Conservation (phyloP, 495 filamentous ascomycete species). For the Podospora conica region DNA sequence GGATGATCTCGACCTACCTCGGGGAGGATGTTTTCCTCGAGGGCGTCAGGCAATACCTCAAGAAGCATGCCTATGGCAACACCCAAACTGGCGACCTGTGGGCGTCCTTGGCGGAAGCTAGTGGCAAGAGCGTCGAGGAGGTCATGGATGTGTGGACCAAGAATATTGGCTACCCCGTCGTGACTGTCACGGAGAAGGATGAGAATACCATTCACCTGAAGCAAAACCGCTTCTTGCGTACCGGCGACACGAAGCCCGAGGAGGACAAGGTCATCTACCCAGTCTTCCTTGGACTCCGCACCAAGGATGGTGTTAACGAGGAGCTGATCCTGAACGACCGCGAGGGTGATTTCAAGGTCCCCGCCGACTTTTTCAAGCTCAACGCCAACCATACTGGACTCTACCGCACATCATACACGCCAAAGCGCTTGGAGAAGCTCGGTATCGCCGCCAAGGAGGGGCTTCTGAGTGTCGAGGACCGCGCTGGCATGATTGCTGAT, state of each 20-base stretch:
- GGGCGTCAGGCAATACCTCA: slow-evolving; percentile 85
- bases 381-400: slow-evolving; percentile 72
- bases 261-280: slow-evolving; percentile 75
- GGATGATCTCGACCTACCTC: slow-evolving; percentile 95
- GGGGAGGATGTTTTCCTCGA: slow-evolving; percentile 92
- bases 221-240: slow-evolving; percentile 71
- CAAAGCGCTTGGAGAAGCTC: slow-evolving; percentile 62
- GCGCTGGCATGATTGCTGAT: slow-evolving; percentile 93
- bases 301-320: slow-evolving; percentile 58
- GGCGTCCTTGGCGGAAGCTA: slow-evolving; percentile 81
- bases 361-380: slow-evolving; percentile 68
- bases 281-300: slow-evolving; percentile 63
- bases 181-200: slow-evolving; percentile 58
- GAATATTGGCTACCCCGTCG: slow-evolving; percentile 68
- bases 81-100: slow-evolving; percentile 85
- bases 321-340: slow-evolving; percentile 62
- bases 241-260: slow-evolving; percentile 72
- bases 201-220: slow-evolving; percentile 58
- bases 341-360: slow-evolving; percentile 64
- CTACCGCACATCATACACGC: slow-evolving; percentile 66
- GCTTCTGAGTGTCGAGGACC: slow-evolving; percentile 84
- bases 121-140: slow-evolving; percentile 78
- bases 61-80: slow-evolving; percentile 88
- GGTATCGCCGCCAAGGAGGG: slow-evolving; percentile 80
- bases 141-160: slow-evolving; percentile 78